Conservation (phyloP, 2,329 filamentous ascomycete genomes). For the Geosmithia flava region DNA sequence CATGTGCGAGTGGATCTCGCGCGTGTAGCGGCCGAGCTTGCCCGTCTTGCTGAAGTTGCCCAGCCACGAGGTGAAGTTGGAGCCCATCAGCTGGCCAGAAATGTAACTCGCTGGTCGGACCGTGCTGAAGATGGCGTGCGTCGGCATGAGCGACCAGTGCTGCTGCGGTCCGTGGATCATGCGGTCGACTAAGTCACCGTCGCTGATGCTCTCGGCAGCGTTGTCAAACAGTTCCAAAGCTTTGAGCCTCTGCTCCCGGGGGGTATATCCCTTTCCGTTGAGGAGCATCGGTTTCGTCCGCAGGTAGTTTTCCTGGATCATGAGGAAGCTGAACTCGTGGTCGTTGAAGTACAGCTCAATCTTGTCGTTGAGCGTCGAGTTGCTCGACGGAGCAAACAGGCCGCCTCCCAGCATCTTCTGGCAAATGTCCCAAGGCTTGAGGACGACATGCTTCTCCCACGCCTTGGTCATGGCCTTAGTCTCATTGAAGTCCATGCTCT, state of each 20-base stretch:
- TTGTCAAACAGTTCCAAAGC: slow-evolving; percentile 75
- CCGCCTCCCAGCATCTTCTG: slow-evolving; percentile 82
- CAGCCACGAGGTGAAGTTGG: slow-evolving; percentile 81
- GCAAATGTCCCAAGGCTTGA: slow-evolving; percentile 98
- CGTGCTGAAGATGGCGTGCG: slow-evolving; percentile 90
- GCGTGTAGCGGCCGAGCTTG: slow-evolving; percentile 67
- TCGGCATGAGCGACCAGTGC: slow-evolving; percentile 96
- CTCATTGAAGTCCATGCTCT: slow-evolving; percentile 68
- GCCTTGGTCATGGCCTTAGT: slow-evolving; percentile 92
- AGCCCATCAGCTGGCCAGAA: slow-evolving; percentile 62
- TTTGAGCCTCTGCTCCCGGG: slow-evolving; percentile 64
- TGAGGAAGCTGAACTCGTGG: slow-evolving; percentile 91
- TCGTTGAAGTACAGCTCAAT: slow-evolving; percentile 99
- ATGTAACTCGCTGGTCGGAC: slow-evolving; percentile 83
- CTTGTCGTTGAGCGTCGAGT: slow-evolving; percentile 87
- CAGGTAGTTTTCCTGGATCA: slow-evolving; percentile 98
- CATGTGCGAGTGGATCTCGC: slow-evolving; percentile 97
- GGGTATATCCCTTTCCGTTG: slow-evolving; percentile 39
- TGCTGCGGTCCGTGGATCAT: slow-evolving; percentile 99
- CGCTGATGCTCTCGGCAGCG: slow-evolving; percentile 91
- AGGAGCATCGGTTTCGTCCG: slow-evolving; percentile 63
- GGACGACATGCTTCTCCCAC: slow-evolving; percentile 94
- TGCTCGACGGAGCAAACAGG: slow-evolving; percentile 74
- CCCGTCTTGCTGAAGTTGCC: slow-evolving; percentile 86
- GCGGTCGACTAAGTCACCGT: slow-evolving; percentile 87